phyloP scores from a whole-genome alignment of 129 eudicot genomes.

The Centaurea solstitialis region DNA sequence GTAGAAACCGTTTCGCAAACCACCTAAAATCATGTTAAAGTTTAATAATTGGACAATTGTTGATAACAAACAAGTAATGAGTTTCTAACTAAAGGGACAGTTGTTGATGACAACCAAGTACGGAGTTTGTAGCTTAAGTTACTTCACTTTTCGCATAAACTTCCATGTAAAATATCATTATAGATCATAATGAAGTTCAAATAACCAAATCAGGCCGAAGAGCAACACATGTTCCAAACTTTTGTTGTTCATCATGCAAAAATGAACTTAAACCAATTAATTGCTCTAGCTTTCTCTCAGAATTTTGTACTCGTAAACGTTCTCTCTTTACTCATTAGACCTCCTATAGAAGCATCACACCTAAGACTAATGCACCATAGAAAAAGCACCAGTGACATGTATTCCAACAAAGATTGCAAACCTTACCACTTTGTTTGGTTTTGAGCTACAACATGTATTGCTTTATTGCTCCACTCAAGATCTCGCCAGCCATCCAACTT shows the following conservation, averaged over 20 bases:
- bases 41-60: not conserved
- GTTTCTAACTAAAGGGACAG: not conserved
- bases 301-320: not conserved
- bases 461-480: slow-evolving; percentile 80
- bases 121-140: not conserved
- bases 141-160: not conserved
- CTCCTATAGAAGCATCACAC: not conserved
- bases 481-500: slow-evolving; percentile 85
- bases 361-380: not conserved
- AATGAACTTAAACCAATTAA: not conserved
- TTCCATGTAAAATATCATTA: slow-evolving; percentile 4
- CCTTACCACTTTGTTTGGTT: slow-evolving; percentile 96
- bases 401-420: not conserved
- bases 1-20: slow-evolving; percentile 97
- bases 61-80: not conserved
- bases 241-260: not conserved
- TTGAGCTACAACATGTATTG: slow-evolving; percentile 76
- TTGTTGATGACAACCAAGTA: not conserved
- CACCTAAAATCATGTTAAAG: slow-evolving; percentile 52
- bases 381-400: not conserved
- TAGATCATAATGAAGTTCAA: not conserved
- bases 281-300: not conserved
- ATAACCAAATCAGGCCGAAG: not conserved
- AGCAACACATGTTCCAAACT: not conserved
- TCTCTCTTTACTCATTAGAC: not conserved